Evolutionary conservation across 2,329 filamentous ascomycete genomes (phyloP).

Genomic region (Dactylonectria macrodidyma): DNA sequence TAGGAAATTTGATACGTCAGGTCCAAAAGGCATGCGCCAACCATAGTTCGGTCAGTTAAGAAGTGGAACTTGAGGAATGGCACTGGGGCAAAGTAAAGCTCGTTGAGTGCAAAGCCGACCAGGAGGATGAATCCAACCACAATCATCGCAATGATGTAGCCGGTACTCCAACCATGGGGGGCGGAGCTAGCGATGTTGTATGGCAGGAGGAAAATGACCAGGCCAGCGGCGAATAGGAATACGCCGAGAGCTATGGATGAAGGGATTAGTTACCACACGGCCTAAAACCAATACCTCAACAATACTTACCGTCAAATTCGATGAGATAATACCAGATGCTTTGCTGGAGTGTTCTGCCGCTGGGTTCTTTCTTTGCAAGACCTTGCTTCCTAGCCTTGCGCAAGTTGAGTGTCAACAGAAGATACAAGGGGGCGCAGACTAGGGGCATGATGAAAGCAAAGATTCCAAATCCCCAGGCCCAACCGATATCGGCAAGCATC

Average conservation of each 20-base stretch:
- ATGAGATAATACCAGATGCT: constrained; percentile 51
- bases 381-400: constrained; percentile 67
- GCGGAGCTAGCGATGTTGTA: constrained; percentile 64
- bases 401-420: constrained; percentile 68
- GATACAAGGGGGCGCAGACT: constrained; percentile 70
- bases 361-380: constrained; percentile 53
- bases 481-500: constrained; percentile 27
- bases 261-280: too few relatives aligned
- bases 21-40: constrained; percentile 60
- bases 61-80: constrained; percentile 68
- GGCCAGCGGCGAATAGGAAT: constrained; percentile 64
- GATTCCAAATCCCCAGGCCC: constrained; percentile 63
- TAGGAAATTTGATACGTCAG: constrained; percentile 57
- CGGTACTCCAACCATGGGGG: constrained; percentile 61
- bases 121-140: constrained; percentile 68
- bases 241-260: constrained; percentile 58
- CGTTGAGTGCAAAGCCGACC: constrained; percentile 67
- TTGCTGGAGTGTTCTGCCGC: constrained; percentile 60
- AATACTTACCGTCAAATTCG: constrained; percentile 27
- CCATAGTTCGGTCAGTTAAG: constrained; percentile 62
- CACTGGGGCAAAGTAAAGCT: constrained; percentile 66
- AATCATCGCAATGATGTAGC: constrained; percentile 67
- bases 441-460: constrained; percentile 75
- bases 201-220: constrained; percentile 69
- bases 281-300: constrained; percentile 56